Conservation (phyloP, 371 early-diverging fungal species). For the Mucor sp. region DNA sequence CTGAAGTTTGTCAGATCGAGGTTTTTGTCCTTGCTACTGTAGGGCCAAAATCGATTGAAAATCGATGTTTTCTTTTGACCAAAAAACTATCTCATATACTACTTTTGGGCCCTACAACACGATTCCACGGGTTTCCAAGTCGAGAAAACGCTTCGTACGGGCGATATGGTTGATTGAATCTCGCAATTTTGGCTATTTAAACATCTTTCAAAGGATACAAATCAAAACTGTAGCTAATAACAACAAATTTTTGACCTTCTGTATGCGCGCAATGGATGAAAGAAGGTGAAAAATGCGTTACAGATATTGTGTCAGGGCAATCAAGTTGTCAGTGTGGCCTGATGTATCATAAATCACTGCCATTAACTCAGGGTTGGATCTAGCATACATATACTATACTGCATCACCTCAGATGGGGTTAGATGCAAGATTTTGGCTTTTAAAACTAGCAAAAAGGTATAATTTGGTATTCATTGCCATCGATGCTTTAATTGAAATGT, state of each 20-base stretch:
- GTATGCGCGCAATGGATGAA: not conserved
- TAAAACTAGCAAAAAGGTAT: too few relatives aligned
- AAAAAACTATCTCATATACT: not conserved
- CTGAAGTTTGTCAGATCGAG: not conserved
- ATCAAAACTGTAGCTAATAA: not conserved
- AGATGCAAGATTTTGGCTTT: too few relatives aligned
- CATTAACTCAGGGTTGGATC: too few relatives aligned
- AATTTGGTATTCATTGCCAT: too few relatives aligned
- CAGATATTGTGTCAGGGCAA: not conserved
- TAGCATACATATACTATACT: too few relatives aligned
- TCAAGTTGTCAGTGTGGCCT: too few relatives aligned
- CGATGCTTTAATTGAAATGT: too few relatives aligned
- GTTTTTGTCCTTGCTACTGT: not conserved
- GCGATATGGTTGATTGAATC: not conserved
- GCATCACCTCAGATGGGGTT: too few relatives aligned
- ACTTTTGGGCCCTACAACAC: not conserved
- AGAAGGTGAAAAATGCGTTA: not conserved
- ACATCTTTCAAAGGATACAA: not conserved
- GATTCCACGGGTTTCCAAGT: not conserved
- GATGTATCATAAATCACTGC: too few relatives aligned
- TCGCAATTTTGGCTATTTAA: not conserved
- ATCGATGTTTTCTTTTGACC: not conserved
- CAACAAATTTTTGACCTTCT: not conserved
- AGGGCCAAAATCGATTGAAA: not conserved
- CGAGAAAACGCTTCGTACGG: not conserved